Percentiles rank a stretch among this genome's conserved stretches.
phyloP scores from a whole-genome alignment of 352 stramenopile genomes.

The Phytophthora ohioensis region DNA sequence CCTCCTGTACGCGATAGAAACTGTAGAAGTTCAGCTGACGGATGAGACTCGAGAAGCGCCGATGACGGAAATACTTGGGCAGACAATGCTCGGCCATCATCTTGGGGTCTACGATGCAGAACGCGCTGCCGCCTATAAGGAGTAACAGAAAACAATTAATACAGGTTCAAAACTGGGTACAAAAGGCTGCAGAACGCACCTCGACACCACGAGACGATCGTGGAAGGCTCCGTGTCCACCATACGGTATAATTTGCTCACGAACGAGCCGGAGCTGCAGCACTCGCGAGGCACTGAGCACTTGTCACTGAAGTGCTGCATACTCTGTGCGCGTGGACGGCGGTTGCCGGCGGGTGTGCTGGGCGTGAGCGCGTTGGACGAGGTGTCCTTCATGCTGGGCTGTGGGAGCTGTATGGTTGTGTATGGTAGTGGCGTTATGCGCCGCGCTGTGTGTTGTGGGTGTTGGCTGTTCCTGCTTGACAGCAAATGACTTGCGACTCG shows the following conservation, averaged over 20 bases:
- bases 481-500: conserved; percentile 33
- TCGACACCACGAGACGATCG: conserved; percentile 87
- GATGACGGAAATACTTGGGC: conserved; percentile 92
- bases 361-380: conserved; percentile 4
- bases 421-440: conserved; percentile 18
- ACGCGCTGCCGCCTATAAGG: conserved; percentile 80
- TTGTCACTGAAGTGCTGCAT: conserved; percentile 57
- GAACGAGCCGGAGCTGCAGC: conserved; percentile 79
- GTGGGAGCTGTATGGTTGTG: conserved; percentile 10
- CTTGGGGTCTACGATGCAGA: conserved; percentile 92
- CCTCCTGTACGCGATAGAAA: conserved; percentile 91
- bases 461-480: conserved; percentile 4
- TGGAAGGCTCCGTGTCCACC: conserved; percentile 82
- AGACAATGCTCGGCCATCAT: conserved; percentile 90
- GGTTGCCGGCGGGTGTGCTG: conserved; percentile 21
- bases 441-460: background rate
- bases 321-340: conserved; percentile 59
- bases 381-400: conserved; percentile 43
- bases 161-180: background rate
- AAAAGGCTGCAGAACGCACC: conserved; percentile 28
- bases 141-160: no score
- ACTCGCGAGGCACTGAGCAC: conserved; percentile 47
- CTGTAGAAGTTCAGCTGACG: conserved; percentile 94
- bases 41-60: conserved; percentile 89
- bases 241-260: conserved; percentile 89